Conservation (phyloP, 495 filamentous ascomycete genomes). For the Darksidea phi region DNA sequence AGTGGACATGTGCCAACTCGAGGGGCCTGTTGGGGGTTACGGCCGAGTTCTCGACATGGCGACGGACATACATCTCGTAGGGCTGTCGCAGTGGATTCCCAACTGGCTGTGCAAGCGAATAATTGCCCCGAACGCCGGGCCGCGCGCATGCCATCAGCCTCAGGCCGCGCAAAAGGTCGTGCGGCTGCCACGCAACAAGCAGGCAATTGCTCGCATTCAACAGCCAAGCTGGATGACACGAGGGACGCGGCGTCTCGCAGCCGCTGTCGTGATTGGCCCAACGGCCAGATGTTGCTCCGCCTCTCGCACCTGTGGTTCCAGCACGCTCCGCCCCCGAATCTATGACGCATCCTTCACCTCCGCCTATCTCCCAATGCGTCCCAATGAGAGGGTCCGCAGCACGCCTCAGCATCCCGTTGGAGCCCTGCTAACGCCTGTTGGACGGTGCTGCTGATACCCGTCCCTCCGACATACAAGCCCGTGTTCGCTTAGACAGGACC, state of each 20-base stretch:
- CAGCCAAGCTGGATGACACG: background rate
- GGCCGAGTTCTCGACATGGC: no score
- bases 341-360: slow-evolving; percentile 4
- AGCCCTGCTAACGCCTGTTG: background rate
- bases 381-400: background rate
- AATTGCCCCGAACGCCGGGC: no score
- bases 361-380: background rate
- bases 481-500: background rate
- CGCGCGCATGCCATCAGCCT: background rate
- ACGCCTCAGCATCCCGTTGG: background rate
- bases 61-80: no score
- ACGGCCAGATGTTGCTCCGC: slow-evolving; percentile 1
- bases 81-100: no score
- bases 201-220: background rate
- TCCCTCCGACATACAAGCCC: slow-evolving; percentile 9
- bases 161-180: slow-evolving; percentile 2
- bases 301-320: background rate
- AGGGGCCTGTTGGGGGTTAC: no score
- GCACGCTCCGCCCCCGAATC: slow-evolving; percentile 19
- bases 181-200: background rate
- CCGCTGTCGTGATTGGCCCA: no score
- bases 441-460: background rate
- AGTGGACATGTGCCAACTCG: no score
- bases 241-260: background rate
- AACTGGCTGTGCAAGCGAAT: no score